Evolutionary conservation across 495 filamentous ascomycete genomes (phyloP).

Genomic region (Penicillium mononematosum): DNA sequence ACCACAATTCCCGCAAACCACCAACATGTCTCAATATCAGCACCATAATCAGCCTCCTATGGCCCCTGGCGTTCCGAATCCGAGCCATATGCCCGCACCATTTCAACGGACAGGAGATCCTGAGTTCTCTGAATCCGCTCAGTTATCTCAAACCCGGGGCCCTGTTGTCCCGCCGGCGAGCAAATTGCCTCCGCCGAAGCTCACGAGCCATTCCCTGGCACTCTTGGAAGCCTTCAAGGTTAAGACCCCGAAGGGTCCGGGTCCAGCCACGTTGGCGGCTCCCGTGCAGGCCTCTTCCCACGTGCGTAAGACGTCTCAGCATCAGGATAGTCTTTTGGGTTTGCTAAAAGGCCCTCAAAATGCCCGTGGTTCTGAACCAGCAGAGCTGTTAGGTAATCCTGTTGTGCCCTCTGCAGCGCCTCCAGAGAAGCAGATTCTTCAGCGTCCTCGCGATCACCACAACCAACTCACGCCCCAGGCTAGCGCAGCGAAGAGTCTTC

Average conservation of each 20-base stretch:
- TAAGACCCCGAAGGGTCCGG: slow-evolving; percentile 32
- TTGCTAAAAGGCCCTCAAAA: slow-evolving; percentile 34
- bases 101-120: slow-evolving; percentile 56
- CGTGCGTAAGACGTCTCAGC: slow-evolving; percentile 35
- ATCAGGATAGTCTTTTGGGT: slow-evolving; percentile 41
- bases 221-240: slow-evolving; percentile 65
- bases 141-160: slow-evolving; percentile 40
- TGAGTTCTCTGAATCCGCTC: slow-evolving; percentile 44
- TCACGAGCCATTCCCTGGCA: slow-evolving; percentile 62
- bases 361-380: slow-evolving; percentile 28
- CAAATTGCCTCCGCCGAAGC: slow-evolving; percentile 58
- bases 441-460: slow-evolving; percentile 31
- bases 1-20: slow-evolving; percentile 18
- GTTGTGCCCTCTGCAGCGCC: slow-evolving; percentile 18
- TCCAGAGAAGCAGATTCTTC: slow-evolving; percentile 38
- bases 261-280: slow-evolving; percentile 32
- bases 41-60: slow-evolving; percentile 14
- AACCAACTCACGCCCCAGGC: slow-evolving; percentile 17
- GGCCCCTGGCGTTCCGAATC: slow-evolving; percentile 12
- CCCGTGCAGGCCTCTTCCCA: slow-evolving; percentile 19
- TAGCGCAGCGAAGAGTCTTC: slow-evolving; percentile 12
- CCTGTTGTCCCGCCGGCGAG: slow-evolving; percentile 54
- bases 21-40: slow-evolving; percentile 12
- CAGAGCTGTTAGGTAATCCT: slow-evolving; percentile 36
- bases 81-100: slow-evolving; percentile 39